Percentiles rank a stretch among this genome's conserved stretches.
Conservation (phyloP, 108 stramenopile genomes). For the Nitzschia putrida region DNA sequence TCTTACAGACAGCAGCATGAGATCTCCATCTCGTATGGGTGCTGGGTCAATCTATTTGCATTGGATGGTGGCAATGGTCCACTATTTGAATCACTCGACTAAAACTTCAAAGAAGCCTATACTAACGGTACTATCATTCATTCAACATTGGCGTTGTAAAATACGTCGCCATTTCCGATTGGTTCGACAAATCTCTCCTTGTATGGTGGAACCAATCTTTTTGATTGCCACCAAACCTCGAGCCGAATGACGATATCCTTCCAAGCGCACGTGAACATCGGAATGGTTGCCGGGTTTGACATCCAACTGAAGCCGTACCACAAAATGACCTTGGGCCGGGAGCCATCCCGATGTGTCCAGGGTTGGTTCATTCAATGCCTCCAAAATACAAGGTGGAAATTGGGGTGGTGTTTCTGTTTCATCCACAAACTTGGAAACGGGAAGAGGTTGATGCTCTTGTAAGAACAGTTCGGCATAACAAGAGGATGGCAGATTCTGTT, state of each 20-base stretch:
- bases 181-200: slow-evolving; percentile 69
- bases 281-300: neutral
- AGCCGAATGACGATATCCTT: slow-evolving; percentile 58
- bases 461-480: neutral
- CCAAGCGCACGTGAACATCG: slow-evolving; percentile 33
- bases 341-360: slow-evolving; percentile 22
- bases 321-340: slow-evolving; percentile 65
- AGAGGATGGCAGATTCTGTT: neutral
- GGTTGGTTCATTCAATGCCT: slow-evolving; percentile 8
- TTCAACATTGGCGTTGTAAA: slow-evolving; percentile 39
- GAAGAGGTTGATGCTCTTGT: slow-evolving; percentile 18
- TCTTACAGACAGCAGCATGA: too few species aligned
- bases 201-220: slow-evolving; percentile 54
- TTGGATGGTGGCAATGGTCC: too few species aligned
- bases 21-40: too few species aligned
- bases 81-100: too few species aligned
- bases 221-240: slow-evolving; percentile 48
- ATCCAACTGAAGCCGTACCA: slow-evolving; percentile 40
- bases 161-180: slow-evolving; percentile 82
- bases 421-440: slow-evolving; percentile 25
- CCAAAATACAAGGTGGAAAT: slow-evolving; percentile 15
- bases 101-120: too few species aligned
- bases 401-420: slow-evolving; percentile 13
- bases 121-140: too few species aligned
- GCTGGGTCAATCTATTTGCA: too few species aligned